phyloP scores from a whole-genome alignment of 768 basidiomycete species.

The Leccinum rimulosum region DNA sequence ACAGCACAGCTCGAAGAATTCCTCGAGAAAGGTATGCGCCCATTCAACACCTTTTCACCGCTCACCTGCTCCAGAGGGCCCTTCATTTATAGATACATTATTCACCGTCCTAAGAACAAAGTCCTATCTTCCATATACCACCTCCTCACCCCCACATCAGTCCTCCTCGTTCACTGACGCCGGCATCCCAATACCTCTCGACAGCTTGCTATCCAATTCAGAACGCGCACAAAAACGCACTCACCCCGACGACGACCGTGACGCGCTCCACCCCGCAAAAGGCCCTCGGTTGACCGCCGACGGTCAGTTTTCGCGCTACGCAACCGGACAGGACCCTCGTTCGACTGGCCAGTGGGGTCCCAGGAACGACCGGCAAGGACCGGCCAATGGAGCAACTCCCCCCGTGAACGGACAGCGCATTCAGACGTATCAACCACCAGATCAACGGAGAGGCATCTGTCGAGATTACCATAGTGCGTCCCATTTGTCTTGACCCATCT shows the following conservation, averaged over 20 bases:
- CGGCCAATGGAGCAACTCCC: slow-evolving; percentile 26
- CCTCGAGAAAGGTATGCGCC: slow-evolving; percentile 75
- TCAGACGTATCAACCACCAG: slow-evolving; percentile 67
- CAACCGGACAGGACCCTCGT: slow-evolving; percentile 40
- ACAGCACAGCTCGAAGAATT: slow-evolving; percentile 83
- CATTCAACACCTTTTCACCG: neutral
- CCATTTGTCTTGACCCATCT: neutral
- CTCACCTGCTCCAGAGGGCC: slow-evolving; percentile 49
- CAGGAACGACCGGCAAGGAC: slow-evolving; percentile 31
- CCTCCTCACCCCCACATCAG: slow-evolving; percentile 38
- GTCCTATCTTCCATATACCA: slow-evolving; percentile 76
- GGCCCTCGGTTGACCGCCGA: slow-evolving; percentile 67
- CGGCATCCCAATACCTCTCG: slow-evolving; percentile 81
- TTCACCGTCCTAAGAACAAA: slow-evolving; percentile 83
- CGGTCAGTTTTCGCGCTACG: slow-evolving; percentile 63
- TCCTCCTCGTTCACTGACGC: slow-evolving; percentile 43
- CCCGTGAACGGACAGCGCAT: slow-evolving; percentile 45
- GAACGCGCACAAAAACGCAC: slow-evolving; percentile 66
- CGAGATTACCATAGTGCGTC: slow-evolving; percentile 90
- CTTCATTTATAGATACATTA: slow-evolving; percentile 77
- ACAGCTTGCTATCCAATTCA: slow-evolving; percentile 52
- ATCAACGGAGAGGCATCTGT: slow-evolving; percentile 76
- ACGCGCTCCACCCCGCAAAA: slow-evolving; percentile 60
- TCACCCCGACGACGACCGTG: slow-evolving; percentile 58
- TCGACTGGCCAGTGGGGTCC: slow-evolving; percentile 43